Percentiles rank a stretch among this genome's conserved stretches.
These are phyloP conservation scores for Suillus fuscotomentosus DNA, from an alignment of 768 basidiomycete species.

Conservation along the genomic window DNA sequence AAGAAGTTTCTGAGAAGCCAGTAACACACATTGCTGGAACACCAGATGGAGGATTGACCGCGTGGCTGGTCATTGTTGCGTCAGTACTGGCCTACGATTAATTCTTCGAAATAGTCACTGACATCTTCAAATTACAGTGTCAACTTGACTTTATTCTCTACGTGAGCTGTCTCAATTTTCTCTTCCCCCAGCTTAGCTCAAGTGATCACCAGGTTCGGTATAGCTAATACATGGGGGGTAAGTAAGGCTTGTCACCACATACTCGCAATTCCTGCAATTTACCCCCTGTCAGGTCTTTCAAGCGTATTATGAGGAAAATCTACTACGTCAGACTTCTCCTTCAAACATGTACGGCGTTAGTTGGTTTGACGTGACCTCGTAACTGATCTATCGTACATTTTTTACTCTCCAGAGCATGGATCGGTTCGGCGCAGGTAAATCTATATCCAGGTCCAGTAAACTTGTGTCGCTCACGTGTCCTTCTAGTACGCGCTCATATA, in stretches of 20 bases:
- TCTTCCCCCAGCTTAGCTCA: background rate
- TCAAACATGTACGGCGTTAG: constrained; percentile 56
- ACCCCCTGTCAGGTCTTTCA: constrained; percentile 57
- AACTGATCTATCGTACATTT: background rate
- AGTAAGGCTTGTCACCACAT: constrained; percentile 22
- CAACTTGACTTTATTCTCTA: constrained; percentile 11
- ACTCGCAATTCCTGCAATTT: background rate
- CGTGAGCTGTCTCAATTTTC: background rate
- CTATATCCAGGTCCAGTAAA: background rate
- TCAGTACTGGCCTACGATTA: constrained; percentile 9
- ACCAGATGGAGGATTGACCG: constrained; percentile 30
- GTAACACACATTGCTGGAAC: constrained; percentile 20
- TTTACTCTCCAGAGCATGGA: constrained; percentile 63
- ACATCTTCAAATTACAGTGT: constrained; percentile 40
- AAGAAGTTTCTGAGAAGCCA: constrained; percentile 10
- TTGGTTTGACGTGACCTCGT: background rate
- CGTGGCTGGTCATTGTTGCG: constrained; percentile 31
- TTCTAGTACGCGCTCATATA: constrained; percentile 60
- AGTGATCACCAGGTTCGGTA: constrained; percentile 50
- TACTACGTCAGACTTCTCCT: constrained; percentile 48
- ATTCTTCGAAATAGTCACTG: constrained; percentile 13
- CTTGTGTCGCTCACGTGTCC: background rate
- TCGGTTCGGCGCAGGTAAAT: constrained; percentile 69
- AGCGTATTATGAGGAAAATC: constrained; percentile 59
- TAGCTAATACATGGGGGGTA: constrained; percentile 76